phyloP scores from a whole-genome alignment of 768 basidiomycete species.

The Auricularia cornea region DNA sequence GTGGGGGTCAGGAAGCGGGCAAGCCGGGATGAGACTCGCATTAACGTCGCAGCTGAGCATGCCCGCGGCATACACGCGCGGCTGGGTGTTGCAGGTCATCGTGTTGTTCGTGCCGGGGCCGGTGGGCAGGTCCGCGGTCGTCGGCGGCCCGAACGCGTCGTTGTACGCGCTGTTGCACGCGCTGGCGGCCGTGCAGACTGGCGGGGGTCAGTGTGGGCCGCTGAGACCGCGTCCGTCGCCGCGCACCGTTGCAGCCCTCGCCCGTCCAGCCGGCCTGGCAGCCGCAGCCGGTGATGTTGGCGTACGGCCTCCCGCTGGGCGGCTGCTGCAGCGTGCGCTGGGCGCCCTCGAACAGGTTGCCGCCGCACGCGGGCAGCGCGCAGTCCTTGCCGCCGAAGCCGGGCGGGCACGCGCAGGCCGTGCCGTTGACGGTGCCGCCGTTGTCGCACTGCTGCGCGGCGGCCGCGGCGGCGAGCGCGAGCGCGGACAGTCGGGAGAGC shows the following conservation, averaged over 20 bases:
- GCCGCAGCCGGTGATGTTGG: conserved; percentile 65
- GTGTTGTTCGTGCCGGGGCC: conserved; percentile 45
- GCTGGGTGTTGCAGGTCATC: conserved; percentile 60
- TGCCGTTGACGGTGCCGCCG: conserved; percentile 50
- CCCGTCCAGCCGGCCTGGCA: conserved; percentile 75
- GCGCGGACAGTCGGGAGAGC: neutral
- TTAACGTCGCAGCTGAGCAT: conserved; percentile 80
- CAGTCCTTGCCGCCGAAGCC: conserved; percentile 74
- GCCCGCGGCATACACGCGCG: conserved; percentile 67
- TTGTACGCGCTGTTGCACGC: conserved; percentile 61
- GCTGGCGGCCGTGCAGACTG: conserved; percentile 56
- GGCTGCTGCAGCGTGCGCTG: conserved; percentile 42
- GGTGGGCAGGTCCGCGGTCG: conserved; percentile 1
- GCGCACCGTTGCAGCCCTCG: conserved; percentile 49
- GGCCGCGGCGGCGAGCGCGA: neutral
- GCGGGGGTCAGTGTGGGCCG: neutral
- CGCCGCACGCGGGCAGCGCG: conserved; percentile 65
- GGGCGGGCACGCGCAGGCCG: conserved; percentile 65
- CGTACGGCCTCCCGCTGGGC: conserved; percentile 33
- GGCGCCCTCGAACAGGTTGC: conserved; percentile 69
- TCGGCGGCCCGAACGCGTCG: conserved; percentile 6
- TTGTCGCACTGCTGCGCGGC: conserved; percentile 46
- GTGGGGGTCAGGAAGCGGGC: neutral
- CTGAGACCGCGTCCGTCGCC: neutral
- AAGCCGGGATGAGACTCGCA: conserved; percentile 38